Evolutionary conservation across 2,329 filamentous ascomycete species (phyloP).

Genomic region (Xylariaceae sp.): DNA sequence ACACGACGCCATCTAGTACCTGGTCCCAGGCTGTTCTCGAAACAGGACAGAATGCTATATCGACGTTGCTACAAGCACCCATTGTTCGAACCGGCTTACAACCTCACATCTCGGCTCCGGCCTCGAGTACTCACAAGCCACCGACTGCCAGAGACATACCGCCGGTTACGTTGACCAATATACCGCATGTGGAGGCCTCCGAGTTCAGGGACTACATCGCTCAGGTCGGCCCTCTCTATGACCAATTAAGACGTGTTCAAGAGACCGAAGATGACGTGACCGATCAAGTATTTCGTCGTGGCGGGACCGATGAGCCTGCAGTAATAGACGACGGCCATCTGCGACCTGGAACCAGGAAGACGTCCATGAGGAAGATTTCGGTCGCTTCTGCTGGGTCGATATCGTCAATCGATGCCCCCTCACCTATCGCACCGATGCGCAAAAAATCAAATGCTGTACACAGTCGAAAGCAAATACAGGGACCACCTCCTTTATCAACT

Average conservation of each 20-base stretch:
- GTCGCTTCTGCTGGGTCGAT: constrained; percentile 45
- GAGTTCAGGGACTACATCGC: constrained; percentile 80
- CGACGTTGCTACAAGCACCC: constrained; percentile 83
- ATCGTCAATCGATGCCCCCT: constrained; percentile 44
- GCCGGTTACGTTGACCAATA: constrained; percentile 84
- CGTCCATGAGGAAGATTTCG: constrained; percentile 38
- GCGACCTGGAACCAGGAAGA: constrained; percentile 40
- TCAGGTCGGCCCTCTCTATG: constrained; percentile 82
- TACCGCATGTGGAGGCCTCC: constrained; percentile 70
- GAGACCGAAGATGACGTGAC: constrained; percentile 63
- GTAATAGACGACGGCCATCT: constrained; percentile 41
- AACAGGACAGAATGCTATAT: constrained; percentile 88
- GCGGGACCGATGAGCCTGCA: constrained; percentile 40
- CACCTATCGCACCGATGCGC: constrained; percentile 28
- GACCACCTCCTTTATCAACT: constrained; percentile 80
- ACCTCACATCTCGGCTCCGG: constrained; percentile 67
- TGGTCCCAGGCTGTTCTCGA: constrained; percentile 58
- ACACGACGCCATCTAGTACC: constrained; percentile 57
- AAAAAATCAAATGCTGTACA: constrained; percentile 45
- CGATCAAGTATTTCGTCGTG: constrained; percentile 37
- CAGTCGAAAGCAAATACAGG: constrained; percentile 58
- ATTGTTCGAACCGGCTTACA: constrained; percentile 84
- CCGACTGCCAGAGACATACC: constrained; percentile 88
- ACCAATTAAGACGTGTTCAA: constrained; percentile 79
- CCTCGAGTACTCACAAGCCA: constrained; percentile 68